These are phyloP conservation scores for Yamagishiella unicocca DNA, from an alignment of 139 green algal genomes.

Conservation along the genomic window DNA sequence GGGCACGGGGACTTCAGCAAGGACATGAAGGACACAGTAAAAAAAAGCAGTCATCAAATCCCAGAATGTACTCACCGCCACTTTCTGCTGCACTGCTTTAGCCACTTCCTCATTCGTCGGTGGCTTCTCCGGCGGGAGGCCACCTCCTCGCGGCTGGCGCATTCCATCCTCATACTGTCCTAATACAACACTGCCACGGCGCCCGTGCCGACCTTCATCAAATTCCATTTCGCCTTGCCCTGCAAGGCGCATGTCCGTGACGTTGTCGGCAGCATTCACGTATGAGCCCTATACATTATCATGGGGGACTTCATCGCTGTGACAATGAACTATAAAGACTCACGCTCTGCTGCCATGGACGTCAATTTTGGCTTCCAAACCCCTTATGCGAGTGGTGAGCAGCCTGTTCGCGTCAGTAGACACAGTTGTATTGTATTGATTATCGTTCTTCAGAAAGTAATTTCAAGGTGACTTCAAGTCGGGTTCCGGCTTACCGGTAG, in stretches of 20 bases:
- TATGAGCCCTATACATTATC: background rate
- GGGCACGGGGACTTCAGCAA: no score
- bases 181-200: constrained; percentile 50
- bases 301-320: background rate
- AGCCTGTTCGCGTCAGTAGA: no score
- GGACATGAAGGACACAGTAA: no score
- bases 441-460: no score
- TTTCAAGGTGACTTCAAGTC: no score
- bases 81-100: constrained; percentile 75
- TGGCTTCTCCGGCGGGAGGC: constrained; percentile 46
- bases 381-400: no score
- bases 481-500: no score
- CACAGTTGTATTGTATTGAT: no score
- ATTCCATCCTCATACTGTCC: constrained; percentile 56
- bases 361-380: no score
- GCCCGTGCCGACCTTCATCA: constrained; percentile 34
- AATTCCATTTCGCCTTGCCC: background rate
- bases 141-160: constrained; percentile 46
- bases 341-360: background rate
- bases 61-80: constrained; percentile 63
- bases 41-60: no score
- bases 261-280: background rate
- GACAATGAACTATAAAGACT: background rate
- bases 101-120: constrained; percentile 75
- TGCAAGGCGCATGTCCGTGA: background rate